Conservation (phyloP, 1,284 basidiomycete genomes). For the Fistulinella staudtii region DNA sequence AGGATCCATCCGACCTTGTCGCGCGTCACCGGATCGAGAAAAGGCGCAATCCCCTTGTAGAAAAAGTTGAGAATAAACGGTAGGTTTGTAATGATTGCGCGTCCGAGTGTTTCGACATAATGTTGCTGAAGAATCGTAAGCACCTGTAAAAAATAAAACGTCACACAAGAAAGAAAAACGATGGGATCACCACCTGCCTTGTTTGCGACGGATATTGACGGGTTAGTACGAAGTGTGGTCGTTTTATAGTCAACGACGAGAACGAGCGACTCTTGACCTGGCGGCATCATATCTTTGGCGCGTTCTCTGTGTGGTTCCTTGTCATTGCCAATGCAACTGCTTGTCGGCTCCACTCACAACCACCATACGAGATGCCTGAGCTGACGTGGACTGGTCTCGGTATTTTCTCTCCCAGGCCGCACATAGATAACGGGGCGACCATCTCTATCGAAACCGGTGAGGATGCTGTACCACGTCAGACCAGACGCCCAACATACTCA, state of each 20-base stretch:
- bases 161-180: neutral
- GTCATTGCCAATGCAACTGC: conserved; percentile 7
- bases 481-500: neutral
- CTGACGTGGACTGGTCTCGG: conserved; percentile 69
- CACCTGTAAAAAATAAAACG: conserved; percentile 39
- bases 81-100: conserved; percentile 82
- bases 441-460: conserved; percentile 81
- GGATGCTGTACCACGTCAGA: conserved; percentile 53
- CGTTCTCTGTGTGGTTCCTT: conserved; percentile 55
- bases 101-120: conserved; percentile 86
- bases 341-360: conserved; percentile 49
- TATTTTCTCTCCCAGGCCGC: conserved; percentile 81
- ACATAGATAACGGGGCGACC: conserved; percentile 82
- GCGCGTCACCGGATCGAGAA: conserved; percentile 86
- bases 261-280: conserved; percentile 73
- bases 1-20: conserved; percentile 60
- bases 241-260: conserved; percentile 84
- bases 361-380: conserved; percentile 80
- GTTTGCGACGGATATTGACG: conserved; percentile 72
- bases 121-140: conserved; percentile 86
- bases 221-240: conserved; percentile 76
- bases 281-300: conserved; percentile 82
- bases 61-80: conserved; percentile 79
- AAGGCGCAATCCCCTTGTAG: conserved; percentile 83
- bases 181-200: conserved; percentile 46